These are phyloP conservation scores for Yarrowia deformans DNA, from an alignment of 805 yeast genomes.

Conservation along the genomic window DNA sequence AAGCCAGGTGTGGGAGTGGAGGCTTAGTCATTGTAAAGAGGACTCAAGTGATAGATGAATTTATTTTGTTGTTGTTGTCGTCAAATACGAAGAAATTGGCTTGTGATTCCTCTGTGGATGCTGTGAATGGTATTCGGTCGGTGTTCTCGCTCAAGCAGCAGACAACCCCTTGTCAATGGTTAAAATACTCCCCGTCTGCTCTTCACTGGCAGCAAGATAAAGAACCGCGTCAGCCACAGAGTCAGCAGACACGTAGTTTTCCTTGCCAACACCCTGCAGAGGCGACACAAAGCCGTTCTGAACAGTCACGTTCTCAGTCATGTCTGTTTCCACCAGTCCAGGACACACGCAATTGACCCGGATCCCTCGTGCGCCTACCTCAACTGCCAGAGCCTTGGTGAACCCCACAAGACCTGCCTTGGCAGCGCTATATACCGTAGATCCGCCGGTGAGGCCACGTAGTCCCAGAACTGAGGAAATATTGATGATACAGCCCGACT, in stretches of 20 bases:
- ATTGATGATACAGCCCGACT: slow-evolving; percentile 59
- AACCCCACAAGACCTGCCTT: slow-evolving; percentile 75
- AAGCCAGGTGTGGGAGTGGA: too few species aligned
- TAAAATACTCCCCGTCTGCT: slow-evolving; percentile 42
- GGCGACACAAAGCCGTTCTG: slow-evolving; percentile 37
- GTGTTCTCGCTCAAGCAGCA: background rate
- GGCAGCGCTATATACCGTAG: slow-evolving; percentile 70
- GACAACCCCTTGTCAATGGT: slow-evolving; percentile 44
- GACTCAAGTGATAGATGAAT: too few species aligned
- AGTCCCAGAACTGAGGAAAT: slow-evolving; percentile 69
- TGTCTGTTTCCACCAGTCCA: slow-evolving; percentile 72
- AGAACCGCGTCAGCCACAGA: slow-evolving; percentile 44
- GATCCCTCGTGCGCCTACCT: slow-evolving; percentile 60
- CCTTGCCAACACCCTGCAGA: slow-evolving; percentile 38
- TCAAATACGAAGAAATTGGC: too few species aligned
- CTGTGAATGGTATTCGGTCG: too few species aligned
- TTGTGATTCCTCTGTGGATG: too few species aligned
- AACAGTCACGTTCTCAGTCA: slow-evolving; percentile 50
- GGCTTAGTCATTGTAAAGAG: too few species aligned
- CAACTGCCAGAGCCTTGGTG: slow-evolving; percentile 65
- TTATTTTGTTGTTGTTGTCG: too few species aligned
- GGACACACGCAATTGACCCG: slow-evolving; percentile 73
- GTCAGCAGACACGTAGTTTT: slow-evolving; percentile 38
- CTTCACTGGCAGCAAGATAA: slow-evolving; percentile 40
- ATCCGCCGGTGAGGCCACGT: slow-evolving; percentile 58